Evolutionary conservation across 805 yeast genomes (phyloP), one percentile per base, ranked within the genome.

Genomic region (Clavispora santaluciae): DNA sequence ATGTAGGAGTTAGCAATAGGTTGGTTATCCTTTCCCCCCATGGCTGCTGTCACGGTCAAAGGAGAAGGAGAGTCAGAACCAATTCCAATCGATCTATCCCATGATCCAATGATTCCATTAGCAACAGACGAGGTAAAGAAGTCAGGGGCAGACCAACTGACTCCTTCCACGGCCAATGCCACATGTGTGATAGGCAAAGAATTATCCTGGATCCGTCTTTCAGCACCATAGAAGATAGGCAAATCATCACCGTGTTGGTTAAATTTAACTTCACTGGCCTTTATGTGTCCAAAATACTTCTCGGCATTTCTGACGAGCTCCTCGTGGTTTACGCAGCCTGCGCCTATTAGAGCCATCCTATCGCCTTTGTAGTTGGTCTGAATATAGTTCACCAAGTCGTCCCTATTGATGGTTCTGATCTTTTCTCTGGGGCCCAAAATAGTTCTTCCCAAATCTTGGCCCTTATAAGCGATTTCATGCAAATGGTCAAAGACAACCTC

Each of bases 401-500:
- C 68, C 57, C 87, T 76, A 49, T 83, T 73, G 50, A 93, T 87
- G 26, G 89, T 78, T 59, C 78, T 78, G 56, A 93, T 93, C 63
- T 89, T 83, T 48, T 86, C 86, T 45, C 89, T 76, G 15, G 99
- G 98, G 0, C 99, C 99, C 45, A 93, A 70, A 43, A 93, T 93
- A 7, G 99, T 95, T 67, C 97, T 82, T 21, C 99, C 99, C 46
- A 93, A 73, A 36, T 96, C 95, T 64, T 95, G 98, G 52, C 78
- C 82, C 61, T 79, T 86, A 70, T 79, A 93, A 8, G 95, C 89
- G 24, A 89, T 87, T 35, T 95, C 89, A 66, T 93, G 99, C 40
- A 93, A 69, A 63, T 95, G 95, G 65, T 93, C 99, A 63, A 93
- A 93, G 8, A 93, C 95, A 26, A 93, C 98, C 64, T 93, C 99